These are phyloP conservation scores for Fusarium oligoseptatum DNA, from an alignment of 2,329 filamentous ascomycete species.

Conservation along the genomic window DNA sequence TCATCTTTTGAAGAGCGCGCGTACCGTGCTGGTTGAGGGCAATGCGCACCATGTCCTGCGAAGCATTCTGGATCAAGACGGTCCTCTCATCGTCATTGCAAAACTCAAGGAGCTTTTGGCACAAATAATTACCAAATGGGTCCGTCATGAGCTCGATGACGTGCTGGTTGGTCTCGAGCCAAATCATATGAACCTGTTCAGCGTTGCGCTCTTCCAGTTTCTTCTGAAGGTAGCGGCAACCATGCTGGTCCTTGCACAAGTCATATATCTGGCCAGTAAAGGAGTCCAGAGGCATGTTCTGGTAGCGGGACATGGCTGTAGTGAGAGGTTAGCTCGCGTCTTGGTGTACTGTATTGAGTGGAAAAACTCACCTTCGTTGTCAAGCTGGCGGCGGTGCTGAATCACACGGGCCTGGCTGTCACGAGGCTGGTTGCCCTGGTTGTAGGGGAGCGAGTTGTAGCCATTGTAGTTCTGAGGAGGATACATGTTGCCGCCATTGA, in stretches of 20 bases:
- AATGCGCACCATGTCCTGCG: constrained; percentile 89
- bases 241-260: constrained; percentile 97
- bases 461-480: constrained; percentile 69
- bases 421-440: constrained; percentile 68
- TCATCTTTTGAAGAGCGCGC: constrained; percentile 98
- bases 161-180: constrained; percentile 91
- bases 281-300: constrained; percentile 84
- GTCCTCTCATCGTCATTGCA: constrained; percentile 97
- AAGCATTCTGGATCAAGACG: constrained; percentile 89
- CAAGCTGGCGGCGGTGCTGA: constrained; percentile 79
- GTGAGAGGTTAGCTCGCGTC: constrained; percentile 46
- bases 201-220: constrained; percentile 92
- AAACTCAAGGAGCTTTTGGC: constrained; percentile 97
- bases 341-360: neutral
- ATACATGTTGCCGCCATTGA: constrained; percentile 61
- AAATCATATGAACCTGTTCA: constrained; percentile 91
- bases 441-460: constrained; percentile 66
- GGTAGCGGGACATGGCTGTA: constrained; percentile 81
- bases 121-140: constrained; percentile 98
- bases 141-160: constrained; percentile 99
- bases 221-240: constrained; percentile 96
- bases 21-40: constrained; percentile 98
- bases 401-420: constrained; percentile 84
- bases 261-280: constrained; percentile 87
- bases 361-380: constrained; percentile 72